Percentiles rank a stretch among this genome's conserved stretches.
Conservation (phyloP, 208 protist genomes). For the Wallacemonas sp. region DNA sequence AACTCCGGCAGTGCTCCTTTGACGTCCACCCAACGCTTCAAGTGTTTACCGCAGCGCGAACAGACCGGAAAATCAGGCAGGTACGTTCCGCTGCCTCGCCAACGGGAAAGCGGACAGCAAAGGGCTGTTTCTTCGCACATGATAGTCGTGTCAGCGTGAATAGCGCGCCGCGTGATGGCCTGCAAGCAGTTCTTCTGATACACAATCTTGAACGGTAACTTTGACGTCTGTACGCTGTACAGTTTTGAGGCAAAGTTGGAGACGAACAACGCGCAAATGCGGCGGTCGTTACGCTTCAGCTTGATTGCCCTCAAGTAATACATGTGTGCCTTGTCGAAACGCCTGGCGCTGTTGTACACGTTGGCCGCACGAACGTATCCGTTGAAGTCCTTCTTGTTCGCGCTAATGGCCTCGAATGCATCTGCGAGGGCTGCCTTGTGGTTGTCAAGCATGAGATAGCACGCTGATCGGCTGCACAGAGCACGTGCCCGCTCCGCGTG, state of each 20-base stretch:
- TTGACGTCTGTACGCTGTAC: constrained; percentile 39
- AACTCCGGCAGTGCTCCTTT: constrained; percentile 33
- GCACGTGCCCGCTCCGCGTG: constrained; percentile 58
- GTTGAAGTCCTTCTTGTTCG: constrained; percentile 45
- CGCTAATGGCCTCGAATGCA: constrained; percentile 60
- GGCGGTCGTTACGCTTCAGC: constrained; percentile 35
- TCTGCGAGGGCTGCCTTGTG: constrained; percentile 49
- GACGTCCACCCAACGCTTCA: constrained; percentile 40
- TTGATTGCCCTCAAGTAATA: constrained; percentile 66
- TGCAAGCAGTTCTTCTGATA: constrained; percentile 25
- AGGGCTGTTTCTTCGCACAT: constrained; percentile 11
- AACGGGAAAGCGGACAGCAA: constrained; percentile 21
- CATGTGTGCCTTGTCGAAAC: constrained; percentile 61
- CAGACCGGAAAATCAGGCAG: constrained; percentile 28
- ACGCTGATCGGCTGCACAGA: constrained; percentile 73
- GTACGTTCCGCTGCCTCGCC: not conserved
- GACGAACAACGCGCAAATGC: constrained; percentile 47
- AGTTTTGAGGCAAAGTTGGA: constrained; percentile 70
- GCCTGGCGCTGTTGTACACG: constrained; percentile 64
- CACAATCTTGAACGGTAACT: constrained; percentile 34
- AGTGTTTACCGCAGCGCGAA: constrained; percentile 50
- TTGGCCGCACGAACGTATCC: constrained; percentile 83
- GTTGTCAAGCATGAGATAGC: constrained; percentile 47
- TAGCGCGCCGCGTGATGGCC: not conserved
- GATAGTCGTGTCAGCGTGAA: not conserved